Evolutionary conservation across 805 yeast species (phyloP).

Genomic region (Cyberlindnera maritima): DNA sequence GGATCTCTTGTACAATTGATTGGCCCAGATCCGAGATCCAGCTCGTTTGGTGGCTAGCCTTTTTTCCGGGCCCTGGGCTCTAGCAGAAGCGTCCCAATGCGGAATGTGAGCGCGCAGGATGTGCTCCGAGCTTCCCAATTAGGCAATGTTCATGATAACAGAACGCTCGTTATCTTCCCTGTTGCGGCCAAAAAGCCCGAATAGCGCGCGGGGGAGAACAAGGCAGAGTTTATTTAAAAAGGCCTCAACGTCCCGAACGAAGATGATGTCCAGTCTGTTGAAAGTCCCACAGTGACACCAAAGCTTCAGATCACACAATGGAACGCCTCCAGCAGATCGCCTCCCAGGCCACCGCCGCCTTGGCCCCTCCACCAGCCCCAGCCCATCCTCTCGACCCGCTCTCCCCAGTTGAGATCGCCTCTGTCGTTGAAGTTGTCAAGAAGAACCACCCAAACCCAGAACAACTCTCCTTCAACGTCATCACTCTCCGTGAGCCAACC

Average conservation of each 20-base stretch:
- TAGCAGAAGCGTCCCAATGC: background rate
- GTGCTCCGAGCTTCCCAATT: slow-evolving; percentile 1
- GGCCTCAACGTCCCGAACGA: background rate
- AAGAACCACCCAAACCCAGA: slow-evolving; percentile 41
- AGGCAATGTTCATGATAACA: slow-evolving; percentile 2
- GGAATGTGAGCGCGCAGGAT: background rate
- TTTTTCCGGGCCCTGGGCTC: no score
- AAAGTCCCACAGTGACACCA: no score
- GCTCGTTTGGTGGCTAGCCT: background rate
- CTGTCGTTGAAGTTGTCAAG: slow-evolving; percentile 52
- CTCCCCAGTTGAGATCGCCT: slow-evolving; percentile 57
- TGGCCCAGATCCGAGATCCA: no score
- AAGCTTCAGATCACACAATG: slow-evolving; percentile 34
- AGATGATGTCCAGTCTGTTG: background rate
- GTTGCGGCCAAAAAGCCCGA: background rate
- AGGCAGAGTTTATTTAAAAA: background rate
- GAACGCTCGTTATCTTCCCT: slow-evolving; percentile 3
- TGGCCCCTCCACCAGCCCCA: slow-evolving; percentile 52
- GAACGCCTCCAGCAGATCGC: slow-evolving; percentile 67
- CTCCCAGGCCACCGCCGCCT: slow-evolving; percentile 55
- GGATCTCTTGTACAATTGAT: no score
- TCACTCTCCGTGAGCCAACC: slow-evolving; percentile 69
- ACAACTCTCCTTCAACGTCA: slow-evolving; percentile 57
- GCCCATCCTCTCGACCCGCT: slow-evolving; percentile 73
- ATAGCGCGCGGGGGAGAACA: background rate